These are phyloP conservation scores for Dactylonectria estremocensis DNA, from an alignment of 2,329 filamentous ascomycete species.

Conservation along the genomic window DNA sequence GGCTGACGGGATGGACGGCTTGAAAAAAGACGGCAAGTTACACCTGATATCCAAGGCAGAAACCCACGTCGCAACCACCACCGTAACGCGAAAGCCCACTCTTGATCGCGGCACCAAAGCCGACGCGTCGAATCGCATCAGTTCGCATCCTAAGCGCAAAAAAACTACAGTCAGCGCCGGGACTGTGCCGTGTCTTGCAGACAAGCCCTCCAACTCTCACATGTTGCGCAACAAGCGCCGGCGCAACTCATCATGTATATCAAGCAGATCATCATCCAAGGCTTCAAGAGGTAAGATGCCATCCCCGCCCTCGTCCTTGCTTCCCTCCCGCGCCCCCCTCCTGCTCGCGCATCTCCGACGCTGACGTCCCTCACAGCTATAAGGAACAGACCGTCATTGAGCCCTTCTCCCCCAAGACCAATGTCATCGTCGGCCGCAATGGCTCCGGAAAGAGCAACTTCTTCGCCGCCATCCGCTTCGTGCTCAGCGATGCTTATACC, in stretches of 20 bases:
- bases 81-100: slow-evolving; percentile 48
- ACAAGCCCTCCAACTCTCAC: slow-evolving; percentile 45
- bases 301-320: slow-evolving; percentile 9
- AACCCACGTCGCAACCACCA: slow-evolving; percentile 41
- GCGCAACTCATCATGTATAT: slow-evolving; percentile 84
- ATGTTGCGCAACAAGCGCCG: slow-evolving; percentile 58
- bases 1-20: background rate
- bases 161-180: slow-evolving; percentile 40
- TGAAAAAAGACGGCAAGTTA: background rate
- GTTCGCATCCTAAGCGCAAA: slow-evolving; percentile 41
- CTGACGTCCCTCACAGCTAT: slow-evolving; percentile 75
- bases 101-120: slow-evolving; percentile 47
- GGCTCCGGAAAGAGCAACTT: slow-evolving; percentile 99
- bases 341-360: slow-evolving; percentile 30
- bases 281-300: slow-evolving; percentile 90
- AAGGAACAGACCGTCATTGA: slow-evolving; percentile 99
- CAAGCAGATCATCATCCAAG: slow-evolving; percentile 99
- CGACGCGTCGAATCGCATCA: slow-evolving; percentile 50
- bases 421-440: slow-evolving; percentile 99
- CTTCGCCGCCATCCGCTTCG: slow-evolving; percentile 98
- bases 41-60: slow-evolving; percentile 45
- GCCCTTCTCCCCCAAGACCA: slow-evolving; percentile 96
- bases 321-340: slow-evolving; percentile 20
- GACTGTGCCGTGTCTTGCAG: slow-evolving; percentile 44
- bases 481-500: slow-evolving; percentile 97